Evolutionary conservation across 2,329 filamentous ascomycete genomes (phyloP), one percentile per base, ranked within the genome.

Genomic region (Diaporthe vaccinii): DNA sequence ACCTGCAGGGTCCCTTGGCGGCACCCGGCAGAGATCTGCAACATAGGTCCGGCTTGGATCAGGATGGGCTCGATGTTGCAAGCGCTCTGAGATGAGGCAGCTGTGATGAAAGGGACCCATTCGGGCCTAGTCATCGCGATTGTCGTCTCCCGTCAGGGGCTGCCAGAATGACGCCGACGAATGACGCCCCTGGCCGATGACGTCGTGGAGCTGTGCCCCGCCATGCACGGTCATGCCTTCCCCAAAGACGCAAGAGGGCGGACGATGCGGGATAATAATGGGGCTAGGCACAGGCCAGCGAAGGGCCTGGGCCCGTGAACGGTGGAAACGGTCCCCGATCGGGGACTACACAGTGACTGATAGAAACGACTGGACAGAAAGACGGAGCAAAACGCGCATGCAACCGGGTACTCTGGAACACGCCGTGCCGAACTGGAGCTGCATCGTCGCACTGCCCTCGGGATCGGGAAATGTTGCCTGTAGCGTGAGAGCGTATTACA

Each of bases 11-110:
- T 31, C 58, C n/a, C 41, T 58, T 65, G 61, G 55, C 69, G 75
- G 74, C 73, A 76, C 70, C 68, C 46, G 75, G 61, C 75, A 76
- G 72, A 61, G 75, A 76, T 73, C 69, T 72, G 73, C 75, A 65
- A 39, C 51, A 20, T 31, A 28, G 9, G 8, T 34, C 22, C 22
- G 51, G 39, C 28, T 55, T 55, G 53, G 53, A 31, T 9, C 25
- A 55, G 53, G 15, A 55, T 31, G 53, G 53, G 25, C 53, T 34
- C 53, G 28, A 65, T 51, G 62, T 51, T 25, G 62, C 41, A 51
- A 36, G 41, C 62, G 31, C 62, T 25, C 20, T 22, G 6, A 36
- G 62, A 67, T 67, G 62, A 67, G 62, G 62, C 20, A 49, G 62
- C 10, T 49, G 62, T 67, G 62, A 67, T 51, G 62, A 49, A 67